phyloP scores from a whole-genome alignment of 345 rosid species.

The Euphorbia lathyris region DNA sequence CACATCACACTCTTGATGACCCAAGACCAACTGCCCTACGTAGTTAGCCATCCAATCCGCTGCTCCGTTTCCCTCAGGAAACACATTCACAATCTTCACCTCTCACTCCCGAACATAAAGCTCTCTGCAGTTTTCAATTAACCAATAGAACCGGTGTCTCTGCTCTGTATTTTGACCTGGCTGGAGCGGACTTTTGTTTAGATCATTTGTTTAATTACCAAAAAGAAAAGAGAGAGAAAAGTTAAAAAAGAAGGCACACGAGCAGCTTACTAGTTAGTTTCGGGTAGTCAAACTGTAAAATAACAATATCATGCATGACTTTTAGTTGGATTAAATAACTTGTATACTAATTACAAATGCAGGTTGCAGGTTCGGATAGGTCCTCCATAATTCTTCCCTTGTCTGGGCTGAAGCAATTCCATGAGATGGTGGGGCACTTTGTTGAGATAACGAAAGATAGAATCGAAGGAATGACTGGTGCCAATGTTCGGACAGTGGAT shows the following conservation, averaged over 20 bases:
- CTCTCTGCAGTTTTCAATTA: too few relatives aligned
- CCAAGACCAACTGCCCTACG: too few relatives aligned
- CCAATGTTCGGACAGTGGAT: conserved; percentile 83
- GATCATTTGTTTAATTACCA: not conserved
- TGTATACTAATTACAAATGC: conserved; percentile 51
- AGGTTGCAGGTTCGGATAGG: conserved; percentile 95
- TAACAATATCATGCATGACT: not conserved
- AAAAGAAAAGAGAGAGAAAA: too few relatives aligned
- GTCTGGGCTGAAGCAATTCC: conserved; percentile 89
- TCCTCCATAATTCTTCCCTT: conserved; percentile 95
- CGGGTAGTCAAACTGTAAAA: not conserved
- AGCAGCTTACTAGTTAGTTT: not conserved
- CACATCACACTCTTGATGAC: too few relatives aligned
- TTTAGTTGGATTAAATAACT: not conserved
- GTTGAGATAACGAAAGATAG: conserved; percentile 92
- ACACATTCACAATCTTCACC: too few relatives aligned
- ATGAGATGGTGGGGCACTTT: conserved; percentile 87
- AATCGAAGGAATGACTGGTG: conserved; percentile 86
- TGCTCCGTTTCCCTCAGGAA: too few relatives aligned
- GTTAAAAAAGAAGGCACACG: too few relatives aligned
- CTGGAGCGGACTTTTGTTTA: not conserved
- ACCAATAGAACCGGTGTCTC: too few relatives aligned
- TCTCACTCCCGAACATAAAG: too few relatives aligned
- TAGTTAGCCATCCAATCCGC: too few relatives aligned
- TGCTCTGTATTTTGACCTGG: too few relatives aligned